Evolutionary conservation across 306 rosid genomes (phyloP), one percentile per base, ranked within the genome.

Genomic region (Begonia fuchsioides): DNA sequence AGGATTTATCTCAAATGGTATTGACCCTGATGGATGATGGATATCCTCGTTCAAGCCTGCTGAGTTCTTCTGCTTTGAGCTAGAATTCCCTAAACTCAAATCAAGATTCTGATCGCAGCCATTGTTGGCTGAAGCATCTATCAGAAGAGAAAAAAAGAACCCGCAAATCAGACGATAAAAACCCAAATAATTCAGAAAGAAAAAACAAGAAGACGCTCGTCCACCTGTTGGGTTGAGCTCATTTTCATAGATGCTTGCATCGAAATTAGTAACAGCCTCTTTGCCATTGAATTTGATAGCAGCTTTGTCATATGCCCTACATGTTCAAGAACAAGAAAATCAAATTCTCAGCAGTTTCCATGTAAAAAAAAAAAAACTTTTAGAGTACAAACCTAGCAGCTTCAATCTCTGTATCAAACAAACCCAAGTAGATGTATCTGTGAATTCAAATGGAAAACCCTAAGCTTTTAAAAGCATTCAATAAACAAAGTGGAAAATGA

Each of bases 251-350:
- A 79, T 77, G 73, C 93, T 82, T 49, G 98, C 94, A 64, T 92
- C 98, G 60, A 92, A 92, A 63, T 92, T 92, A 13, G 98, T 92
- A 53, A 92, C 94, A 54, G 98, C 96, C 44, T 92, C 98, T 64
- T 92, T 92, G 54, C 98, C 98, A 53, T 92, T 92, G 57, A 84
- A 92, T 73, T 85, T 92, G 6, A 92, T 92, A 44, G 98, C 98
- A 60, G 98, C 98, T 70, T 92, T 92, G 65, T 92, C 98, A 69
- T 92, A 92, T 3, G 96, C 96, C 79, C 98, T 90, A 62, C 51
- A 41, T 11, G 45, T 2, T 41, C n/a, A 41, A 10, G 45, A 41
- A 11, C 45, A 6, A n/a, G 13, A 41, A 10, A 41, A 10, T n/a
- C 3, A 41, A 41, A 41, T 41, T 41, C 12, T 41, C 12, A n/a